Evolutionary conservation across 108 stramenopile species (phyloP).

Genomic region (Stephanodiscus triporus): DNA sequence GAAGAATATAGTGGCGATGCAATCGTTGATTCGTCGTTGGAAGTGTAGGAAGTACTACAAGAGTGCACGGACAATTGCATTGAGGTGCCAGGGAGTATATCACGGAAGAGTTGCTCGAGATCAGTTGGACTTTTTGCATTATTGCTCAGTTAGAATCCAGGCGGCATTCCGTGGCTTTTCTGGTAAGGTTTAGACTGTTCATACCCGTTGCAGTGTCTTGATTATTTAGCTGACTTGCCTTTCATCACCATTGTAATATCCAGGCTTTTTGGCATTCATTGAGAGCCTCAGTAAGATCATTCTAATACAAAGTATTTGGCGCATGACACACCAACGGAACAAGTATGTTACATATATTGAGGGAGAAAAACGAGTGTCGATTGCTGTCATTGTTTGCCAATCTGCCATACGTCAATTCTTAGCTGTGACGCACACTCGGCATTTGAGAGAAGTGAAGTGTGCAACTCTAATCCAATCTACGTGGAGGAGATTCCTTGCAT

Average conservation of each 20-base stretch:
- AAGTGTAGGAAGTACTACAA: constrained; percentile 6
- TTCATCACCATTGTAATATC: not conserved
- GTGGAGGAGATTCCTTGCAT: constrained; percentile 71
- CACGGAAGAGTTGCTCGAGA: constrained; percentile 9
- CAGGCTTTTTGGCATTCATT: constrained; percentile 8
- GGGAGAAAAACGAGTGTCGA: not conserved
- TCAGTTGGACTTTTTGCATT: constrained; percentile 9
- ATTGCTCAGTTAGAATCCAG: constrained; percentile 12
- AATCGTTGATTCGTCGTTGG: constrained; percentile 25
- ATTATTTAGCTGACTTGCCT: not conserved
- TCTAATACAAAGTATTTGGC: not conserved
- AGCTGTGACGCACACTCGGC: not conserved
- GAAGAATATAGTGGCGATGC: constrained; percentile 14
- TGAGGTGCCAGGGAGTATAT: constrained; percentile 13
- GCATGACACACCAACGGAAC: not conserved
- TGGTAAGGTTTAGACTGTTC: not conserved
- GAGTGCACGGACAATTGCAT: constrained; percentile 10
- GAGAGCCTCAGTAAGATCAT: constrained; percentile 1
- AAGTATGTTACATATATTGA: not conserved
- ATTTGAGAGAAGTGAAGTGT: not conserved
- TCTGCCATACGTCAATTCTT: constrained; percentile 4
- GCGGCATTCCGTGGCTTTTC: not conserved
- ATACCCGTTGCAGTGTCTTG: not conserved
- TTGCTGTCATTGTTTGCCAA: constrained; percentile 17
- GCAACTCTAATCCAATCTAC: constrained; percentile 64